Percentiles rank a stretch among this genome's conserved stretches.
Evolutionary conservation across 1,139 yeast species (phyloP).

Genomic region (Debaryomycetaceae sp.): DNA sequence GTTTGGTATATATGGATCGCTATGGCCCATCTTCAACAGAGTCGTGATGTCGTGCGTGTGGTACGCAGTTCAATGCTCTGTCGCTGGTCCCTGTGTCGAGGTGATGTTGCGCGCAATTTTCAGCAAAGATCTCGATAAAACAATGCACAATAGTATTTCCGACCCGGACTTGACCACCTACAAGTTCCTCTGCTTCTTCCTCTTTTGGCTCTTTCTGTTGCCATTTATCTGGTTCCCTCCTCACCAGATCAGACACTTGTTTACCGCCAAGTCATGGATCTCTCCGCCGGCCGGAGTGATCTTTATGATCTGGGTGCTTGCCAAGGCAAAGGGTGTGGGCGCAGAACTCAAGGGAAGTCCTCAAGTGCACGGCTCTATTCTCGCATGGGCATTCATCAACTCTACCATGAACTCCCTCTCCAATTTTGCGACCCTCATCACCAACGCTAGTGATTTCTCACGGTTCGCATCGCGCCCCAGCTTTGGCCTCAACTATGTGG

Average conservation of each 20-base stretch:
- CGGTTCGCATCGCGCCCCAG: constrained; percentile 55
- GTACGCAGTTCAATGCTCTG: constrained; percentile 76
- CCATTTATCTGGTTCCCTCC: constrained; percentile 79
- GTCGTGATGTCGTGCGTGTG: constrained; percentile 77
- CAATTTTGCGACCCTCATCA: constrained; percentile 76
- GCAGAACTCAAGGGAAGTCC: constrained; percentile 48
- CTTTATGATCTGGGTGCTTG: constrained; percentile 71
- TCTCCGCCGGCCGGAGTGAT: constrained; percentile 77
- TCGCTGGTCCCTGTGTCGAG: constrained; percentile 76
- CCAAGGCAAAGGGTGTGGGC: constrained; percentile 66
- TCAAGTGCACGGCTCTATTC: constrained; percentile 41
- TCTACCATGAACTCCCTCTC: constrained; percentile 76
- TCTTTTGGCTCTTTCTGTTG: constrained; percentile 66
- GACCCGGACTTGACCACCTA: constrained; percentile 52
- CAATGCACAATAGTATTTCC: constrained; percentile 41
- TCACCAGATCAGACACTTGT: constrained; percentile 69
- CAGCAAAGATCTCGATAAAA: constrained; percentile 42
- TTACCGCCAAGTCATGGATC: constrained; percentile 64
- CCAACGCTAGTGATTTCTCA: constrained; percentile 85
- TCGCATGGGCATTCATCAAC: constrained; percentile 76
- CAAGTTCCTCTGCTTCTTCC: constrained; percentile 60
- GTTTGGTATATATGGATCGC: constrained; percentile 68
- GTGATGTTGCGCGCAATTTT: constrained; percentile 60
- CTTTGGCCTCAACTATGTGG: constrained; percentile 31
- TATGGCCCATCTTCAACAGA: constrained; percentile 74